Base-by-base conservation (phyloP, 805 yeast genomes). In the Teunomyces funiuensis region DNA sequence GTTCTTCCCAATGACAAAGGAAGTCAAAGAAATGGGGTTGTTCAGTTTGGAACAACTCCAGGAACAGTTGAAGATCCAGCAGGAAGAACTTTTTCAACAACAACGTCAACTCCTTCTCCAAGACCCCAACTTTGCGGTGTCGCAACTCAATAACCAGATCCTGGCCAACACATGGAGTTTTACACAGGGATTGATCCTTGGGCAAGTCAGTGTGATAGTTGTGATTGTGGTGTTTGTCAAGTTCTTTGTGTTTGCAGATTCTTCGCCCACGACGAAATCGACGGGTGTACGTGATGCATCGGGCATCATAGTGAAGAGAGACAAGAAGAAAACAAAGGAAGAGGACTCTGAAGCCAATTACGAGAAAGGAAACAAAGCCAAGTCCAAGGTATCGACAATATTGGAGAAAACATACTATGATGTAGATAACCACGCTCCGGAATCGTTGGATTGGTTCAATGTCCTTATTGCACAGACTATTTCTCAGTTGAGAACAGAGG, bases 361-460 rank as follows among this genome's bases (percentile, higher is more conserved):
- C 3, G 42, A 28, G 2, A 45, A 47, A 3, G 50, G 39, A 8
- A 53, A 53, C 41, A 25, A 13, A 6, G 17, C 17, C 10, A 14
- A 10, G 9, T 50, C 60, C 6, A 58, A 55, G 28, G 51, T 66
- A 8, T 50, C 57, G 11, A 47, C 69, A n/a, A 87, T 93, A 15
- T 67, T 93, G 28, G 97, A 91, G 49, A 90, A 89, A 53, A 89
- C 97, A 0, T 88, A 88, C 57, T 93, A 93, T 62, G 86, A 93
- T 55, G 97, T 93, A 1, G 81, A 82, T 34, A 82, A 80, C 18
- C 99, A 93, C 60, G 73, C 82, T 13, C 78, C 97, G 0, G 99
- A 93, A 66, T 85, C 97, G 0, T 66, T 93, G 45, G 99, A 93
- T 60, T 93, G 99, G 99, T 88, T 93, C 61, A 93, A 91, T 50